Conservation (phyloP, 2,329 filamentous ascomycete species). For the Colletotrichum zoysiae region DNA sequence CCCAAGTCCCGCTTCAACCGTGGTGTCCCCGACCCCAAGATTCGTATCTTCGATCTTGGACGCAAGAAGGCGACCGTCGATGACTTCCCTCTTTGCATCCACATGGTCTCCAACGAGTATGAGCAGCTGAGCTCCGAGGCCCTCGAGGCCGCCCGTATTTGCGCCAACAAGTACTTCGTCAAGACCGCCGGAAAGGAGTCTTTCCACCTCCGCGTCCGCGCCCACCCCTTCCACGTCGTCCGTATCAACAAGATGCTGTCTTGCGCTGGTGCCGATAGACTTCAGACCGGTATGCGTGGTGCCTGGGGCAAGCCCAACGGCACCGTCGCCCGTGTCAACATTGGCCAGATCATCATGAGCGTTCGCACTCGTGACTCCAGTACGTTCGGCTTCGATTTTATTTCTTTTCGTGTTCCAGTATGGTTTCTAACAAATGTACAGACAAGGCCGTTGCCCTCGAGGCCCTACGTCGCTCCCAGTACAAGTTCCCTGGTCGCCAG, state of each 20-base stretch:
- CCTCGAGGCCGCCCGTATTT: conserved; percentile 99
- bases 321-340: conserved; percentile 99
- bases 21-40: conserved; percentile 89
- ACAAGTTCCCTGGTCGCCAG: conserved; percentile 99
- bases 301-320: conserved; percentile 99
- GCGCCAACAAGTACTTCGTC: conserved; percentile 98
- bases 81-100: conserved; percentile 99
- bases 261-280: conserved; percentile 99
- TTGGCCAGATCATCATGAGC: conserved; percentile 98
- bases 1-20: conserved; percentile 99
- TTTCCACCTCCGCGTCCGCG: conserved; percentile 83
- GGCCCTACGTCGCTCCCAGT: conserved; percentile 98
- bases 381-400: conserved; percentile 60
- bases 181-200: conserved; percentile 79
- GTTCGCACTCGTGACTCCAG: conserved; percentile 95
- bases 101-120: conserved; percentile 99
- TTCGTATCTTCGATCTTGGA: conserved; percentile 99
- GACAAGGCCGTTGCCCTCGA: conserved; percentile 95
- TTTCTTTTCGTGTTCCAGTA: neutral
- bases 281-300: conserved; percentile 99
- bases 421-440: conserved; percentile 53
- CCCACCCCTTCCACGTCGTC: conserved; percentile 99
- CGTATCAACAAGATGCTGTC: conserved; percentile 99
- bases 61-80: conserved; percentile 99
- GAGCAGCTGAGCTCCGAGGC: conserved; percentile 99